A percentile compares a stretch with the other conserved stretches of the same genome.
Conservation (phyloP, 176 grass and related monocot species). For the Aegilops bicornis region DNA sequence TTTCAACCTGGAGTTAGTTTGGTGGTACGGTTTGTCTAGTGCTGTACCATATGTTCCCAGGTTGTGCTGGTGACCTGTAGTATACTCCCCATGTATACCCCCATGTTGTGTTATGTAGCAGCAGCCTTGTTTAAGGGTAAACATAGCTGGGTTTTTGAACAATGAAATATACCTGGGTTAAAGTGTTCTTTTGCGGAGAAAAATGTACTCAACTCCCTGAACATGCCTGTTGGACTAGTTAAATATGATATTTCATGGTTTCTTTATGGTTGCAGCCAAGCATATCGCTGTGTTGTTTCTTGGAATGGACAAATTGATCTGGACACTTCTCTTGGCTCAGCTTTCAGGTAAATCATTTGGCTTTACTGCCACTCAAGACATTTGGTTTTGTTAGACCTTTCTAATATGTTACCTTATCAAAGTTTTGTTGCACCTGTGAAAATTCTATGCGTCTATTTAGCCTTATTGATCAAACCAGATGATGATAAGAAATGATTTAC, state of each 20-base stretch:
- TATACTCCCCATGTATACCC: constrained; percentile 3
- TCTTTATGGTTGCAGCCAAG: neutral
- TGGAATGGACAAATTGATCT: constrained; percentile 4
- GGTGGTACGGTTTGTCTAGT: constrained; percentile 11
- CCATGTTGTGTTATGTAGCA: constrained; percentile 34
- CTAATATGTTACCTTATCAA: neutral
- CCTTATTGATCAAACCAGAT: neutral
- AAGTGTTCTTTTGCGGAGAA: neutral
- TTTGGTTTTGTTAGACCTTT: neutral
- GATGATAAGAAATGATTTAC: neutral
- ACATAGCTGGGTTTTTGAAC: constrained; percentile 1
- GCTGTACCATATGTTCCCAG: constrained; percentile 18
- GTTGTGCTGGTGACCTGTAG: constrained; percentile 15
- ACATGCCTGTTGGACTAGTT: neutral
- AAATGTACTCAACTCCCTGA: constrained; percentile 3
- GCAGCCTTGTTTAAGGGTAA: constrained; percentile 8
- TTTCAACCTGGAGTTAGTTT: constrained; percentile 19
- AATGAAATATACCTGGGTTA: constrained; percentile 11
- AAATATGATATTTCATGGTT: neutral
- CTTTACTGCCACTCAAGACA: neutral
- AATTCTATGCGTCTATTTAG: neutral
- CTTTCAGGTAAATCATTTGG: neutral
- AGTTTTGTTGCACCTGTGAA: neutral
- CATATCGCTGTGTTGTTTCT: neutral
- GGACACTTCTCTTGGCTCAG: neutral